These are phyloP conservation scores for Blastomyces gilchristii DNA, from an alignment of 2,329 filamentous ascomycete species.

Conservation along the genomic window DNA sequence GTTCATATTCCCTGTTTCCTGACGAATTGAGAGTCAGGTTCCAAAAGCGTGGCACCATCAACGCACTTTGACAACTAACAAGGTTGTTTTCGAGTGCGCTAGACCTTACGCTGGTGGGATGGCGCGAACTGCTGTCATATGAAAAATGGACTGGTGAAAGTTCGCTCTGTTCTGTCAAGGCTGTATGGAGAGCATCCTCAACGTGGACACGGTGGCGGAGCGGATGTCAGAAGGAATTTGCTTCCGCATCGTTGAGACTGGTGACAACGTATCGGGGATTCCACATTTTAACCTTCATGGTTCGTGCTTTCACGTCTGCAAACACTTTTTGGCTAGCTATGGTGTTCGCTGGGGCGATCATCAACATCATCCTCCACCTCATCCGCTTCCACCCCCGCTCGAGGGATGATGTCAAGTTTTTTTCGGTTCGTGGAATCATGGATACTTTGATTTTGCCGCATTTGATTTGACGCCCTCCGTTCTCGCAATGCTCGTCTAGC, in stretches of 20 bases:
- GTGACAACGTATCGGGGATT: background rate
- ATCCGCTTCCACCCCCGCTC: background rate
- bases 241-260: background rate
- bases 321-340: no score
- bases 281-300: conserved; percentile 3
- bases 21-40: conserved; percentile 1
- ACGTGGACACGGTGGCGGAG: conserved; percentile 3
- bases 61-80: conserved; percentile 3
- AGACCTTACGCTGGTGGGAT: conserved; percentile 1
- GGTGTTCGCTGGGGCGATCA: background rate
- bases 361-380: background rate
- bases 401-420: background rate
- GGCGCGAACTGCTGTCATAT: conserved; percentile 6
- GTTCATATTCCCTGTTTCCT: background rate
- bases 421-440: background rate
- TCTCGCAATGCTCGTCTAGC: background rate
- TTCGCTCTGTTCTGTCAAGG: background rate
- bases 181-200: background rate
- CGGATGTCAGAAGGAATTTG: background rate
- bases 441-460: background rate
- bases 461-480: background rate
- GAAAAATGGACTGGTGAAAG: background rate
- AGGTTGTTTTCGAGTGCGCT: conserved; percentile 1
- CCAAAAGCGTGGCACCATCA: conserved; percentile 7
- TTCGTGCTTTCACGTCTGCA: background rate